Base-by-base conservation (phyloP, 176 grass and related monocot genomes). In the Cenchrus purpureus region DNA sequence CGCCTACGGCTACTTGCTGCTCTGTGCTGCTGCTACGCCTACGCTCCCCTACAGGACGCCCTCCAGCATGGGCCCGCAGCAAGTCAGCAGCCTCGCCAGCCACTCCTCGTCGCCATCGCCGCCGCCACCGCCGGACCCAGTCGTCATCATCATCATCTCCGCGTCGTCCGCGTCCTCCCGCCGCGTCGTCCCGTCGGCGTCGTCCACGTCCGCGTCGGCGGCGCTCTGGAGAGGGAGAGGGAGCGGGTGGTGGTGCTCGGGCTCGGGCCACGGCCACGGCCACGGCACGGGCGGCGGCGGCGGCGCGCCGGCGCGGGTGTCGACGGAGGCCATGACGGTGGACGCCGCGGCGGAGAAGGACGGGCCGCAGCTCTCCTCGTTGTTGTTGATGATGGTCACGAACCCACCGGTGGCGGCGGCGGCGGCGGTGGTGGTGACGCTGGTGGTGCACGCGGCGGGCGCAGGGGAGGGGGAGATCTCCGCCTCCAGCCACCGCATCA, bases 291-390 rank as follows among this genome's bases (percentile, higher is more conserved):
- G 83, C 65, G 81, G 76, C 12, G 86, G 74, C 19, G 84, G 86
- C 0, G 88, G 66, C 16, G 79, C 0, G 91, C 68, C 88, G 11
- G 65, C 73, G 12, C 91, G 82, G 7, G 89, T 93, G 91, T 98
- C 95, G 28, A 95, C 79, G n/a, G 91, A 91, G 49, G 92, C 95
- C 95, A 98, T 98, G 5, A 98, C 87, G 4, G 87, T 93, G 15
- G 89, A 90, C 44, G 91, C 75, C 10, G 92, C 85, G 62, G 80
- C 80, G 20, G 95, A 95, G 92, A 98, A 95, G 78, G 95, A 98
- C 51, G 95, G 91, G 17, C 95, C 92, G 65, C 95, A 98, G 67
- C 85, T 98, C 91, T 98, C 92, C 89, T 95, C 92, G 89, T 95
- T 90, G 63, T 89, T 92, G 74, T 91, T 95, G 76, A 95, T 93